These are phyloP conservation scores for Fomitopsis pulvina DNA, from an alignment of 768 basidiomycete species.

Conservation along the genomic window DNA sequence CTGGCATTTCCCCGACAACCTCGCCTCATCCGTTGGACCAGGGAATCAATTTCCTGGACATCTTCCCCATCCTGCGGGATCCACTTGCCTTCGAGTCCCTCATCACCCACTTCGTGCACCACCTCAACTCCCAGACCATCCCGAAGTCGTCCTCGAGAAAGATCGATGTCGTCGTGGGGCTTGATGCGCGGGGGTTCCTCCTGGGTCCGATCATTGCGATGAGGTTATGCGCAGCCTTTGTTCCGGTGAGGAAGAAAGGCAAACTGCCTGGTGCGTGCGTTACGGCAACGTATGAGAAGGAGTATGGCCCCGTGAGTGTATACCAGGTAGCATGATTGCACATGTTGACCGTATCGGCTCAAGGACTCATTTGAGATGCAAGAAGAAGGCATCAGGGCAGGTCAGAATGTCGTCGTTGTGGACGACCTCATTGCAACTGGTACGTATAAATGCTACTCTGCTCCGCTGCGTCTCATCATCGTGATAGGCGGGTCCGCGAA, in stretches of 20 bases:
- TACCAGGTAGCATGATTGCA: background rate
- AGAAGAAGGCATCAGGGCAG: slow-evolving; percentile 71
- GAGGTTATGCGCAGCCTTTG: slow-evolving; percentile 88
- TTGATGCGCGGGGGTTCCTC: slow-evolving; percentile 95
- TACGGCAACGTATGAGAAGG: slow-evolving; percentile 77
- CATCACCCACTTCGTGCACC: slow-evolving; percentile 83
- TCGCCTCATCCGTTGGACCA: slow-evolving; percentile 20
- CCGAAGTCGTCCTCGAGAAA: slow-evolving; percentile 51
- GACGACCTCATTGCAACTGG: slow-evolving; percentile 98
- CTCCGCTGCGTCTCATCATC: background rate
- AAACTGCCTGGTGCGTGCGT: slow-evolving; percentile 90
- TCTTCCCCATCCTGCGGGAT: slow-evolving; percentile 86
- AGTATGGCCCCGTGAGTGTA: slow-evolving; percentile 74
- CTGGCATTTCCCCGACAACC: background rate
- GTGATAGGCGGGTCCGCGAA: slow-evolving; percentile 81
- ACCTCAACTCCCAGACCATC: slow-evolving; percentile 74
- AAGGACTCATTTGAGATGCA: slow-evolving; percentile 98
- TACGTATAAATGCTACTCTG: slow-evolving; percentile 25
- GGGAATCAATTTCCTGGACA: slow-evolving; percentile 92
- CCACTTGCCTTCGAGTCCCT: slow-evolving; percentile 87
- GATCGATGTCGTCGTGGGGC: slow-evolving; percentile 88
- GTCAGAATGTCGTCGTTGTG: slow-evolving; percentile 79
- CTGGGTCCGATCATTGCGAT: slow-evolving; percentile 89
- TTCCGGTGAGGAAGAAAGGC: slow-evolving; percentile 89
- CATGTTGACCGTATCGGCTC: background rate